Percentiles rank a stretch among this genome's conserved stretches.
Conservation (phyloP, 441 rosid genomes). For the Syzygium malaccense region DNA sequence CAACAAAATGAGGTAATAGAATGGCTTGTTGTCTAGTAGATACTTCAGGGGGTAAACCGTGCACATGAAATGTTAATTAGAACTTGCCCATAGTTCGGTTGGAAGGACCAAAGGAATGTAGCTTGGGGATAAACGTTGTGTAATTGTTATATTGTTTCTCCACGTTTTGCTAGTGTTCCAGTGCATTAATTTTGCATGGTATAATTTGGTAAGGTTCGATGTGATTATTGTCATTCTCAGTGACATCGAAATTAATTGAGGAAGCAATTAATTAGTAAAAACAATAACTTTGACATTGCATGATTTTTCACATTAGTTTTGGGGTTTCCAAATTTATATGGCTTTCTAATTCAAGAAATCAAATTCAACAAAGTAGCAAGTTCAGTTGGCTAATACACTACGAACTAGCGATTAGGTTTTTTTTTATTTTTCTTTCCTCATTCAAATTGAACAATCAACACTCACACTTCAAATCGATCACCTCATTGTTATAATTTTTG, state of each 20-base stretch:
- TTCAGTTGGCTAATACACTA: neutral
- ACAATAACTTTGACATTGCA: too few relatives aligned
- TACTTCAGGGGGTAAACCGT: neutral
- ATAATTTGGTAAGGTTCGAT: too few relatives aligned
- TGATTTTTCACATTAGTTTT: neutral
- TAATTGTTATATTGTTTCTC: neutral
- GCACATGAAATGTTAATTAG: neutral
- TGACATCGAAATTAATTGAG: too few relatives aligned
- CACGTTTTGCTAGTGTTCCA: neutral
- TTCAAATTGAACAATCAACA: neutral
- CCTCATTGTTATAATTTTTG: too few relatives aligned
- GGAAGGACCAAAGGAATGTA: neutral
- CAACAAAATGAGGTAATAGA: neutral
- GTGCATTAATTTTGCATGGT: neutral
- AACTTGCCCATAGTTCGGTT: neutral
- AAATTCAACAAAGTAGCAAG: neutral
- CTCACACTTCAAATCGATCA: too few relatives aligned
- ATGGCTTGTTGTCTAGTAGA: neutral
- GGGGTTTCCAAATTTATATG: neutral
- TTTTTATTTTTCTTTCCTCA: neutral
- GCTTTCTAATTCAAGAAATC: neutral
- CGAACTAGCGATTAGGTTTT: neutral
- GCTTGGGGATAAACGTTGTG: neutral
- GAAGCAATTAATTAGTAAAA: too few relatives aligned
- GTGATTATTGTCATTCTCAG: too few relatives aligned